These are phyloP conservation scores for Stagonosporopsis chrysanthemi DNA, from an alignment of 2,329 filamentous ascomycete genomes.

Conservation along the genomic window DNA sequence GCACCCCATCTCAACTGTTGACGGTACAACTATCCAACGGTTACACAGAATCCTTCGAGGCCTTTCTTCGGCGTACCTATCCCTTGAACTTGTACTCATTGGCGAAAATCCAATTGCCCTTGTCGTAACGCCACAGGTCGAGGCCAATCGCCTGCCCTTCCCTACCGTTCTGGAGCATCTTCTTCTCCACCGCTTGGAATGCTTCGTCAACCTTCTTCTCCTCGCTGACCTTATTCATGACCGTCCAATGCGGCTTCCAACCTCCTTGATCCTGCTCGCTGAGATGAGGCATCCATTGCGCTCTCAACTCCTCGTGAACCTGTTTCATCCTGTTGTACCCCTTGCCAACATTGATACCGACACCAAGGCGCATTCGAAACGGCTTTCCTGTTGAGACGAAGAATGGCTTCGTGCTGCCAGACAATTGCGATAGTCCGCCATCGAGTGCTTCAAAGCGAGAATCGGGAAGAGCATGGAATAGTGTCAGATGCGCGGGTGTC, in stretches of 20 bases:
- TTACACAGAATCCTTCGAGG: constrained; percentile 15
- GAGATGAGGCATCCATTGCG: constrained; percentile 49
- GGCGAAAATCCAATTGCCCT: constrained; percentile 51
- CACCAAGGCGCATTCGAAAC: constrained; percentile 53
- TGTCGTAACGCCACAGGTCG: constrained; percentile 53
- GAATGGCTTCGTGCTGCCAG: constrained; percentile 45
- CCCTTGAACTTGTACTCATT: constrained; percentile 47
- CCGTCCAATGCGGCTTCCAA: constrained; percentile 54
- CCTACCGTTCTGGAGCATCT: constrained; percentile 41
- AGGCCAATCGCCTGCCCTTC: constrained; percentile 50
- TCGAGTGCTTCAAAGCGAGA: constrained; percentile 49
- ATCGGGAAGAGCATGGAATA: constrained; percentile 56
- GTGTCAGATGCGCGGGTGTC: constrained; percentile 54
- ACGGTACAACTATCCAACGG: background rate
- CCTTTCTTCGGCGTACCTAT: constrained; percentile 6
- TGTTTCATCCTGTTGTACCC: constrained; percentile 43
- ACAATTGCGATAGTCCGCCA: constrained; percentile 40
- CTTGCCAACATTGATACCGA: constrained; percentile 48
- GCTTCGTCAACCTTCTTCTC: constrained; percentile 47
- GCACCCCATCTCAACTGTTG: background rate
- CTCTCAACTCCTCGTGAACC: constrained; percentile 47
- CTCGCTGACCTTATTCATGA: constrained; percentile 58
- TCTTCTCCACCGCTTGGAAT: constrained; percentile 45
- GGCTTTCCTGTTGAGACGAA: constrained; percentile 48
- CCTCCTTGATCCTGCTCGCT: constrained; percentile 54